Percentiles rank a stretch among this genome's conserved stretches.
Conservation (phyloP, 1,284 basidiomycete genomes). For the Cryptococcus floricola region DNA sequence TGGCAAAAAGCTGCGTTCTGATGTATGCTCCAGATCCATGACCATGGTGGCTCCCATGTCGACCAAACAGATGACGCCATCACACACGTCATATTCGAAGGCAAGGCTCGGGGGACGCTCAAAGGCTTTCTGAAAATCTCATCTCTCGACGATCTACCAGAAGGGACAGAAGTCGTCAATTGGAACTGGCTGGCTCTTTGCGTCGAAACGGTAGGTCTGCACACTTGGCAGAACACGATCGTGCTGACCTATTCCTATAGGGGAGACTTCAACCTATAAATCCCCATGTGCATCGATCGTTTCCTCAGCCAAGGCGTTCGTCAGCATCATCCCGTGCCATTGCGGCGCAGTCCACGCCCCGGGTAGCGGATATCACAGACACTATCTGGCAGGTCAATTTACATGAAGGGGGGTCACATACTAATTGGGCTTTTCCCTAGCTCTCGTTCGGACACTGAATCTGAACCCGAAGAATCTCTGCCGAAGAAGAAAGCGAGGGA, state of each 20-base stretch:
- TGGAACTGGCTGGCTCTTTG: constrained; percentile 39
- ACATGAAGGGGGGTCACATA: too few relatives aligned
- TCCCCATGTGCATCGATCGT: background rate
- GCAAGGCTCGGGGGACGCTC: constrained; percentile 18
- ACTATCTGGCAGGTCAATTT: too few relatives aligned
- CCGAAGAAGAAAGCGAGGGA: constrained; percentile 10
- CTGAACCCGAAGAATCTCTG: constrained; percentile 31
- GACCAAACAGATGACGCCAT: constrained; percentile 40
- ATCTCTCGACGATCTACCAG: constrained; percentile 33
- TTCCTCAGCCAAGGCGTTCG: background rate
- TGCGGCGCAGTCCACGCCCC: too few relatives aligned
- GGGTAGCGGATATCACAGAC: too few relatives aligned
- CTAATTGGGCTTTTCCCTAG: background rate
- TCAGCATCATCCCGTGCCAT: too few relatives aligned
- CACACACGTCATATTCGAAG: constrained; percentile 43
- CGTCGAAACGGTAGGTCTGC: constrained; percentile 27
- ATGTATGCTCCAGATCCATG: constrained; percentile 22
- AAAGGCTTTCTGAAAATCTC: constrained; percentile 29
- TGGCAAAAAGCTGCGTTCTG: background rate
- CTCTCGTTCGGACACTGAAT: constrained; percentile 23
- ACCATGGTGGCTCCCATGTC: constrained; percentile 32
- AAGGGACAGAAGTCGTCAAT: constrained; percentile 36
- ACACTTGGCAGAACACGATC: background rate
- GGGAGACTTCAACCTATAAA: background rate
- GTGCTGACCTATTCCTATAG: background rate